Evolutionary conservation across 2,329 filamentous ascomycete species (phyloP).

Genomic region (Aspergillus ibericus): DNA sequence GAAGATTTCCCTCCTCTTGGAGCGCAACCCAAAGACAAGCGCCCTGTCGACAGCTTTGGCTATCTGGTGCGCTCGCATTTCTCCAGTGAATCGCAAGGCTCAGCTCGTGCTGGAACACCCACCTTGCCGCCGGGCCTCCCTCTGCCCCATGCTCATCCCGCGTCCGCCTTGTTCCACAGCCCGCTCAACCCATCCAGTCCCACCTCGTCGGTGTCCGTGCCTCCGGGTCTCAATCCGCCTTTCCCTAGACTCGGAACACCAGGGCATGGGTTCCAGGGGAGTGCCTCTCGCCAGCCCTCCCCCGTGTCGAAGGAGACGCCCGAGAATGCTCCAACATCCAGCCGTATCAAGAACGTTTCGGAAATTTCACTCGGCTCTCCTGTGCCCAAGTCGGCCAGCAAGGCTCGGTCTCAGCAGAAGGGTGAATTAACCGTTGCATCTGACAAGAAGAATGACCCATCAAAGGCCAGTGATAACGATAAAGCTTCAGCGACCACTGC

Average conservation of each 20-base stretch:
- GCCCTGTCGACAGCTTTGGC: slow-evolving; percentile 36
- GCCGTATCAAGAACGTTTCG: slow-evolving; percentile 31
- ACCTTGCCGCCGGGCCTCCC: slow-evolving; percentile 44
- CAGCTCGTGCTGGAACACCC: slow-evolving; percentile 40
- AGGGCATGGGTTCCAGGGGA: slow-evolving; percentile 26
- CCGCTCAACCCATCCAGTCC: slow-evolving; percentile 32
- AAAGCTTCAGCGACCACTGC: slow-evolving; percentile 9
- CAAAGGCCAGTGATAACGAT: slow-evolving; percentile 10
- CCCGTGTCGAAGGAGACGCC: slow-evolving; percentile 27
- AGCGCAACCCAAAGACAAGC: slow-evolving; percentile 37
- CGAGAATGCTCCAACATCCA: slow-evolving; percentile 21
- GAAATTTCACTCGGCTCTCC: slow-evolving; percentile 46
- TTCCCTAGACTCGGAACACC: slow-evolving; percentile 32
- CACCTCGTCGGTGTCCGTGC: slow-evolving; percentile 28
- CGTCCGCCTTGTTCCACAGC: slow-evolving; percentile 35
- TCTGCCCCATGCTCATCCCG: slow-evolving; percentile 42
- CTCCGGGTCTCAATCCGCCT: slow-evolving; percentile 28
- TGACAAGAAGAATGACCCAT: slow-evolving; percentile 19
- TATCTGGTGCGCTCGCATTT: slow-evolving; percentile 38
- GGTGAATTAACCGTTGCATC: slow-evolving; percentile 16
- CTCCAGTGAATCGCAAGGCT: slow-evolving; percentile 29
- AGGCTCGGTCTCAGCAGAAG: slow-evolving; percentile 27
- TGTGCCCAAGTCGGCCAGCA: slow-evolving; percentile 34
- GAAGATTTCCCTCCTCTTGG: slow-evolving; percentile 51
- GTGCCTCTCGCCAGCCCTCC: slow-evolving; percentile 27